Base-by-base conservation (phyloP, 108 stramenopile species). In the Chaetoceros tenuissimus region DNA sequence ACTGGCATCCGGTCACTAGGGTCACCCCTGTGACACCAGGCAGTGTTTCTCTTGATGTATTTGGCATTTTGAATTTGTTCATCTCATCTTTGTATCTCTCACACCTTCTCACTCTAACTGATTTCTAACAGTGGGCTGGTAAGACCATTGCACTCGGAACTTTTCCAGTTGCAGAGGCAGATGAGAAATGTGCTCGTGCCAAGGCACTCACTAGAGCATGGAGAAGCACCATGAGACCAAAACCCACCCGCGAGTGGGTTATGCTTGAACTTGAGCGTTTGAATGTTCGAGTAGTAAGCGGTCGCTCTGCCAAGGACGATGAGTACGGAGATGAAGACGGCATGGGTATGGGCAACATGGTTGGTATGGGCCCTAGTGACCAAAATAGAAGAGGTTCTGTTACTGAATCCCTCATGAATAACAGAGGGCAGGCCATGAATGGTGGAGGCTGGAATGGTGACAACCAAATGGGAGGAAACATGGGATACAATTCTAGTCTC, bases 221-320 rank as follows among this genome's bases (percentile, higher is more conserved):
- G 91, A 67, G 91, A 21, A 79, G 77, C 18, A 93, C 87, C n/a
- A 93, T 93, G 87, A 76, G 91, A 1, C 91, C 91, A 26, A 93
- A 93, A 62, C 91, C 91, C 19, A 83, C 69, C 7, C 59, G 91
- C 19, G 91, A 93, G 45, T 93, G 91, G 91, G 91, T 93, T 34
- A 93, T 93, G 87, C 45, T 79, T 49, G 91, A 93, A 60, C 69
- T 93, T 3, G 91, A 93, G 59, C 68, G 91, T 28, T 72, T 93
- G 26, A 81, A 80, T 22, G 91, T 93, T 18, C 75, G 91, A n/a
- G 79, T 89, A 7, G 91, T 93, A 2, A 81, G 77, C 30, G 91
- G 91, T 17, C 63, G 87, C 17, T 45, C 84, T 34, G 87, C 86
- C 1, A 67, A 87, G 24, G 79, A 86, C 48, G 81, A 78, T 13